phyloP scores from a whole-genome alignment of 495 filamentous ascomycete species.

The Lasiosphaeria ovina region DNA sequence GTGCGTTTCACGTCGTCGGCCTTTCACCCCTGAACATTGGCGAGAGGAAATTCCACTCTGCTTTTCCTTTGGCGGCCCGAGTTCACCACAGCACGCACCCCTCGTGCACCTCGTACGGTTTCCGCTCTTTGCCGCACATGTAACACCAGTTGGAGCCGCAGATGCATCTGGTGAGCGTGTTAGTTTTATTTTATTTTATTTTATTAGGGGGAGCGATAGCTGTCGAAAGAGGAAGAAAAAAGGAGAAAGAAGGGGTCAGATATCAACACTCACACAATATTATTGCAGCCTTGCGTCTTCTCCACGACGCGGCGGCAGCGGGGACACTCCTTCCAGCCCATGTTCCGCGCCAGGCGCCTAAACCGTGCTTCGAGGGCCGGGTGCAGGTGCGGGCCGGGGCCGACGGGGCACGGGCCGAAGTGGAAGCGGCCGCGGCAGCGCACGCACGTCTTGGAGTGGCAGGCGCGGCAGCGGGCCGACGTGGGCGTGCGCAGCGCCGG shows the following conservation, averaged over 20 bases:
- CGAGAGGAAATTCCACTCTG: no score
- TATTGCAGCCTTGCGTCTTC: conserved; percentile 17
- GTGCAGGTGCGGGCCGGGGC: background rate
- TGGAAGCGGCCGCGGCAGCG: conserved; percentile 10
- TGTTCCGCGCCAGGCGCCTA: background rate
- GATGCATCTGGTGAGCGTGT: conserved; percentile 5
- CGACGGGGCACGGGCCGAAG: conserved; percentile 6
- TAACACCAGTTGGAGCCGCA: conserved; percentile 26
- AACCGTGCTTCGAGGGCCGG: background rate
- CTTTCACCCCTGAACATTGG: no score
- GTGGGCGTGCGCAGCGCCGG: conserved; percentile 2
- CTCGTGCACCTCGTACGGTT: conserved; percentile 14
- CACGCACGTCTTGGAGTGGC: conserved; percentile 14
- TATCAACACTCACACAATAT: conserved; percentile 14
- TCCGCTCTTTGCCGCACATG: conserved; percentile 15
- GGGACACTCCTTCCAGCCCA: conserved; percentile 17
- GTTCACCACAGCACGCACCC: conserved; percentile 13
- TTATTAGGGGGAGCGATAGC: no score
- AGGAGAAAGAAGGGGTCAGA: background rate
- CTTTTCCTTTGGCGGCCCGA: no score
- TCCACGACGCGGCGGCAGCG: conserved; percentile 14
- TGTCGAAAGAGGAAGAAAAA: background rate
- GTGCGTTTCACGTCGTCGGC: no score
- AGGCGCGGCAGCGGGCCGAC: conserved; percentile 17
- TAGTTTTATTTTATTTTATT: background rate